Conservation (phyloP, 2,329 filamentous ascomycete genomes). For the Colletotrichum horii region DNA sequence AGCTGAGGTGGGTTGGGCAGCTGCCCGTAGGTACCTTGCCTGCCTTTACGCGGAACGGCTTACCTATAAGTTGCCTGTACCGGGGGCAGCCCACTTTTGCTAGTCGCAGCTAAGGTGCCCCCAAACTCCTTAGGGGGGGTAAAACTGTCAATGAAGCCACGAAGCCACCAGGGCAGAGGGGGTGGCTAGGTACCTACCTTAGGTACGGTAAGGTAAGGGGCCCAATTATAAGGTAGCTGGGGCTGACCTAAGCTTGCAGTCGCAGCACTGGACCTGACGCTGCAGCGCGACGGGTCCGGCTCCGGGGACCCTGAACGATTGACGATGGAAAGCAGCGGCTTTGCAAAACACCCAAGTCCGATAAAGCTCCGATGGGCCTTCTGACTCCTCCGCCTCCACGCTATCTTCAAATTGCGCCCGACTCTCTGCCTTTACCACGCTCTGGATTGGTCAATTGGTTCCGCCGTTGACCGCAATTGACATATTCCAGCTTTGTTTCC, state of each 20-base stretch:
- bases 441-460: constrained; percentile 13
- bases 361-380: constrained; percentile 29
- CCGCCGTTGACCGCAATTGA: not conserved
- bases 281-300: constrained; percentile 10
- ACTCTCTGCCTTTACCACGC: constrained; percentile 5
- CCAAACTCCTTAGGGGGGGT: not conserved
- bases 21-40: not conserved
- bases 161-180: not conserved
- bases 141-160: not conserved
- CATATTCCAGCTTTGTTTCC: not conserved
- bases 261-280: not conserved
- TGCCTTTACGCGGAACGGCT: not conserved
- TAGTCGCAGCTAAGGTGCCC: not conserved
- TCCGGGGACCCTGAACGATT: constrained; percentile 19
- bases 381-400: constrained; percentile 12
- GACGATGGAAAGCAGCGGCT: constrained; percentile 23
- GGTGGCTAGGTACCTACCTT: no score
- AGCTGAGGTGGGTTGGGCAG: constrained; percentile 7
- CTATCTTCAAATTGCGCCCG: constrained; percentile 5
- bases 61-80: not conserved
- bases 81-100: not conserved
- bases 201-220: no score
- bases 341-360: constrained; percentile 24
- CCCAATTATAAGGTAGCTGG: not conserved
- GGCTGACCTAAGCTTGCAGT: constrained; percentile 15